These are phyloP conservation scores for Saccharomycopsis hybrid DNA, from an alignment of 1,139 yeast species.

Conservation along the genomic window DNA sequence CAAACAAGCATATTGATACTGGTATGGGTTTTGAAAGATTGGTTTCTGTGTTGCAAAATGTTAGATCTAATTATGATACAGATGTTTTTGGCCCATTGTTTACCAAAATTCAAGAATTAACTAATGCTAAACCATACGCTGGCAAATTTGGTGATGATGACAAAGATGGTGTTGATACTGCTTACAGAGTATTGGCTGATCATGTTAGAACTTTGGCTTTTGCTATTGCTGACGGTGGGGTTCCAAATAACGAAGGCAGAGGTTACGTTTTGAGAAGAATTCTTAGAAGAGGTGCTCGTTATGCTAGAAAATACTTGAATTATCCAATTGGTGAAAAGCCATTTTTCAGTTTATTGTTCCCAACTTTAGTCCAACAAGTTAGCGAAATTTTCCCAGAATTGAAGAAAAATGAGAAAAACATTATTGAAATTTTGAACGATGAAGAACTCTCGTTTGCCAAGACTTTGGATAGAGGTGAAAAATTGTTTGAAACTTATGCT, in stretches of 20 bases:
- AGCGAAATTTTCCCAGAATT: constrained; percentile 83
- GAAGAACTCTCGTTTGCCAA: constrained; percentile 93
- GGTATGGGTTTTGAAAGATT: constrained; percentile 99
- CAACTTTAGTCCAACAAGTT: constrained; percentile 87
- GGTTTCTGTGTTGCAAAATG: constrained; percentile 89
- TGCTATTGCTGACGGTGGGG: constrained; percentile 98
- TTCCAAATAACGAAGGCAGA: constrained; percentile 98
- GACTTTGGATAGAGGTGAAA: constrained; percentile 97
- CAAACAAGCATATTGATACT: constrained; percentile 93
- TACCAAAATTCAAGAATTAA: constrained; percentile 77
- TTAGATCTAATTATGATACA: constrained; percentile 89
- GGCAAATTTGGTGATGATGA: constrained; percentile 94
- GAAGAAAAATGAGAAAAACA: constrained; percentile 54
- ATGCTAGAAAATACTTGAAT: constrained; percentile 91
- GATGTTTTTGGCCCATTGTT: constrained; percentile 92
- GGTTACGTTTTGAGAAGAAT: constrained; percentile 97
- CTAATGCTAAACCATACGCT: constrained; percentile 84
- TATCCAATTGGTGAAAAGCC: constrained; percentile 75
- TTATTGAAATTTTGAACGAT: constrained; percentile 88
- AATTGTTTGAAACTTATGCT: constrained; percentile 89
- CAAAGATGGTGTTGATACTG: constrained; percentile 91
- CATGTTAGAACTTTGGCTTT: constrained; percentile 95
- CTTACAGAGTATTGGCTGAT: constrained; percentile 96
- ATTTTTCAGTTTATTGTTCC: constrained; percentile 87
- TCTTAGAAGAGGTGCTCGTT: constrained; percentile 95